Base-by-base conservation (phyloP, 495 filamentous ascomycete genomes). In the Aspergillus sclerotiicarbonarius region DNA sequence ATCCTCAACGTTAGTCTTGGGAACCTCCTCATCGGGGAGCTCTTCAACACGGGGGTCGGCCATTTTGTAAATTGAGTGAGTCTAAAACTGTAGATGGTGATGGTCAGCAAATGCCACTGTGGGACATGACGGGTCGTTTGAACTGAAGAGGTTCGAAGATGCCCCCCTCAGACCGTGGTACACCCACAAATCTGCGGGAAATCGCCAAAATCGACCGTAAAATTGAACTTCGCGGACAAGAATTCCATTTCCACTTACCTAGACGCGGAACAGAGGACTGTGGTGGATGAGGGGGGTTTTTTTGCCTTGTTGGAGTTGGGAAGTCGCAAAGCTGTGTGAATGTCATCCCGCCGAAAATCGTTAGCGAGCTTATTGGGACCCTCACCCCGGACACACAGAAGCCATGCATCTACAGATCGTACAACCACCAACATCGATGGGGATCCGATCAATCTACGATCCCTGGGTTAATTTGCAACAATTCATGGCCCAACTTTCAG, bases 1-100 rank as follows among this genome's bases (percentile, higher is more conserved):
- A 69, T 96, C 94, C 68, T 94, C 92, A 68, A 86, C 85, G 41
- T 67, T 68, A 76, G 87, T 87, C 82, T 92, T 90, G 69, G 86
- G 74, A 67, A 72, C 68, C 51, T 78, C 76, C 71, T 99, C 94
- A 74, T 98, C 92, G 63, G 89, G 89, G 61, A 98, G 84, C 80
- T 99, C 94, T 82, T 98, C 93, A 73, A 99, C 87, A 72, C 94
- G 90, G 73, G 95, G 90, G 79, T 96, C 94, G 67, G 95, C 89
- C 94, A 99, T 99, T 75, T 68, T 88, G 76, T 75, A 66, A 70
- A 56, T 62, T 59, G 69, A 58, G 56, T 59, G 59, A 58, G 65
- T 67, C 68, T 72, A 66, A 21, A 67, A 44, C 59, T 61, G 50
- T 47, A 8, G 13, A 15, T 30, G 51, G 51, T 9, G 46, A 59